These are phyloP conservation scores for Tetrahymena elliotti DNA, from an alignment of 73 alveolate species.

Conservation along the genomic window DNA sequence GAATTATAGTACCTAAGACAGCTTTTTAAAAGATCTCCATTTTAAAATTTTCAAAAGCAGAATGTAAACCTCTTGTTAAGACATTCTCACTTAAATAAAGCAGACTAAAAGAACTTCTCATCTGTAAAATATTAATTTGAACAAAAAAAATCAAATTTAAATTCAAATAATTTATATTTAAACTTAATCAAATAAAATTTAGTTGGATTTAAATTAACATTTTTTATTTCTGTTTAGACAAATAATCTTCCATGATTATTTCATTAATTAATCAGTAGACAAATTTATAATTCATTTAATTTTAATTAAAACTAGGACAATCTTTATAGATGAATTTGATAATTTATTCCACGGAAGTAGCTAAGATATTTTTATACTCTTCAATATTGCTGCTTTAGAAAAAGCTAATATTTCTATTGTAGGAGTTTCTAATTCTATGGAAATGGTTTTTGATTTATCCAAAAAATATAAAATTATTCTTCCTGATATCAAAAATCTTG, in stretches of 20 bases:
- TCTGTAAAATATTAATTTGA: background rate
- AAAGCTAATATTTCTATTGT: background rate
- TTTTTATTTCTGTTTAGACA: no score
- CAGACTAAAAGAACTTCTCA: background rate
- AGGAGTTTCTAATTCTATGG: background rate
- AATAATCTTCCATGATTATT: no score
- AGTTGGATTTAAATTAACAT: no score
- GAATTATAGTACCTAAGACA: background rate
- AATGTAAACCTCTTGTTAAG: background rate
- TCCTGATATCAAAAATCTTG: background rate
- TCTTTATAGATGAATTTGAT: background rate
- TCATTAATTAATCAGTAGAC: no score
- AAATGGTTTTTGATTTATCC: background rate
- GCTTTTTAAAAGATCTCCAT: background rate
- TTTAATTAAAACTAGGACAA: background rate
- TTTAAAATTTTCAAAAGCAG: background rate
- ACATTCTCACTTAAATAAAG: background rate
- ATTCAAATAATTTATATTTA: background rate
- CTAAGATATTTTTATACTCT: background rate
- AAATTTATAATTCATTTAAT: background rate
- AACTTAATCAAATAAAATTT: background rate
- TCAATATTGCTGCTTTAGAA: background rate
- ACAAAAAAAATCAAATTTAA: background rate
- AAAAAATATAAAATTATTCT: background rate
- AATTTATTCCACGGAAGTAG: background rate